Evolutionary conservation across 768 basidiomycete species (phyloP).

Genomic region (Naganishia kalamii): DNA sequence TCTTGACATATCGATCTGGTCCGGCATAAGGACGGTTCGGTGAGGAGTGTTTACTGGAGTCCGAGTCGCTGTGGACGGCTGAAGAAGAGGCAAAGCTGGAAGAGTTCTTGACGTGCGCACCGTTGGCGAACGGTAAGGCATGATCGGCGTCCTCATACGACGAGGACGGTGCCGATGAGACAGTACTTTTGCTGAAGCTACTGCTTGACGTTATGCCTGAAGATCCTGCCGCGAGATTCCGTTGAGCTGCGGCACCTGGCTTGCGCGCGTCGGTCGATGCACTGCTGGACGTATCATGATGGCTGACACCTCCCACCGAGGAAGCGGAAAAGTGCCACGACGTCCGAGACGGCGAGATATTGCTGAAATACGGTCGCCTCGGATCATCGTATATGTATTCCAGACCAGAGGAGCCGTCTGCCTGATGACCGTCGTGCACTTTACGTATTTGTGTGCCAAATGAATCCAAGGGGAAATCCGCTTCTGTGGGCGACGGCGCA

Average conservation of each 20-base stretch:
- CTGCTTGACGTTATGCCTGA: conserved; percentile 3
- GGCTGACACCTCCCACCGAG: not conserved
- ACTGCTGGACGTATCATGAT: not conserved
- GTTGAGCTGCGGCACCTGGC: not conserved
- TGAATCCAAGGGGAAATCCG: not conserved
- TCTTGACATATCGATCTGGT: conserved; percentile 22
- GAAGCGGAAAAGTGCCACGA: not conserved
- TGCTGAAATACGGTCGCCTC: conserved; percentile 15
- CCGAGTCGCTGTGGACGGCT: not conserved
- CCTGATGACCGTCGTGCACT: not conserved
- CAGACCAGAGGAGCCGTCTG: not conserved
- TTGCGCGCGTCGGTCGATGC: not conserved
- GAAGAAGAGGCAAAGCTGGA: conserved; percentile 6
- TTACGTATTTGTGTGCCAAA: not conserved
- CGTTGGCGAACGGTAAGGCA: not conserved
- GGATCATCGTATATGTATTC: conserved; percentile 26
- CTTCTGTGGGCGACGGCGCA: conserved; percentile 12
- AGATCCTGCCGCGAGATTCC: not conserved
- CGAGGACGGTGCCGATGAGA: not conserved
- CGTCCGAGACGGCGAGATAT: not conserved
- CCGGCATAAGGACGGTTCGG: not conserved
- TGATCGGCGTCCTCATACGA: conserved; percentile 4
- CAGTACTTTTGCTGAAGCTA: conserved; percentile 11
- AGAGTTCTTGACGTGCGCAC: not conserved
- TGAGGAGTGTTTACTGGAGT: not conserved